Base-by-base conservation (phyloP, 2,329 filamentous ascomycete species). In the Helicocarpus griseus region DNA sequence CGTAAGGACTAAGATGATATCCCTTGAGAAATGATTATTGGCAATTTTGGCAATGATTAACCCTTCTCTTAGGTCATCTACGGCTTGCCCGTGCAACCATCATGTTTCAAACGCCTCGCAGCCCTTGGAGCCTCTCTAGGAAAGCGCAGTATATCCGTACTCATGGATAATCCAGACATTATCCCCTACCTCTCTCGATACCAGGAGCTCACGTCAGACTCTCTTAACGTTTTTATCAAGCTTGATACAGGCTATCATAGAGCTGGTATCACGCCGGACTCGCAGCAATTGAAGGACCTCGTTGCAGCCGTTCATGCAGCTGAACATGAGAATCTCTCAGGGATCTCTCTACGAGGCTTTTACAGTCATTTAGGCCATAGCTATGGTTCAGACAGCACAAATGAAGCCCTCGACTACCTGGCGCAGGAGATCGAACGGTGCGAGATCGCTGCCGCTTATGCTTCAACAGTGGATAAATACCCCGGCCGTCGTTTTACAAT, bases 331-430 rank as follows among this genome's bases (percentile, higher is more conserved):
- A 45, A 59, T 7, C 39, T 55, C 7, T 60, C 57, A 4, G 28
- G 58, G 2, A 59, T 69, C 2, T 56, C 58, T 19, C 69, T 89
- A 13, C 70, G 77, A 5, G 86, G 86, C 0, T 71, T 89, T 36
- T 90, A 90, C 68, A 77, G 77, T 9, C 86, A 91, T 64, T 81
- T 83, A 6, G 84, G 85, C 0, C 78, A 85, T 57, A 86, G 81
- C n/a, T 90, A 91, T 64, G 71, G 65, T 26, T 72, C 72, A 0
- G 73, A 71, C 38, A 74, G 74, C 7, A 74, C 79, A 6, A 66
- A 71, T 14, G 76, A 80, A 57, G 83, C 84, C 1, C 71, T 86
- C 54, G 67, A 75, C 2, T 77, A 76, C 48, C 69, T 89, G 9
- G 73, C 73, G 1, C 69, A 71, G 9, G 86, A 89, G 67, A 74